Evolutionary conservation across 345 rosid species (phyloP).

Genomic region (Hibiscus tridactylites): DNA sequence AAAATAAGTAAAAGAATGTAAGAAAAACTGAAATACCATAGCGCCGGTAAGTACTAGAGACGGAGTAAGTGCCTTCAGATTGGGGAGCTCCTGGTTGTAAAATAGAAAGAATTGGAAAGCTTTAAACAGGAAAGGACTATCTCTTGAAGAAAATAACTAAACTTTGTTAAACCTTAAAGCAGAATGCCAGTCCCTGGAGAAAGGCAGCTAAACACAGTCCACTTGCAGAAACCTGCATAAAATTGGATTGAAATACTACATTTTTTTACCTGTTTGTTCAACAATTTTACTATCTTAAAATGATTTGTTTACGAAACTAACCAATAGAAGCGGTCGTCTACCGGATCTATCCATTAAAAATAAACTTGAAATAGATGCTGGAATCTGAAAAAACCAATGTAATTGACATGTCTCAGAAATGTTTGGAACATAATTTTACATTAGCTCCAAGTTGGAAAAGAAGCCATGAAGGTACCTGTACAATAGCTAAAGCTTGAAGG

Average conservation of each 20-base stretch:
- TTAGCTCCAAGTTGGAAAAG: neutral
- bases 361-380: conserved; percentile 21
- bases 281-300: neutral
- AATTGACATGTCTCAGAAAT: neutral
- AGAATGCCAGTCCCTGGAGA: conserved; percentile 38
- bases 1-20: neutral
- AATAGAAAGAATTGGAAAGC: neutral
- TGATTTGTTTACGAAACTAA: conserved; percentile 11
- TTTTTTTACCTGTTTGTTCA: neutral
- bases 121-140: neutral
- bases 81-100: conserved; percentile 16
- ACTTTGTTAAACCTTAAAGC: conserved; percentile 31
- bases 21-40: conserved; percentile 4
- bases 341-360: conserved; percentile 43
- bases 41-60: conserved; percentile 13
- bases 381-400: conserved; percentile 19
- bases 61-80: conserved; percentile 22
- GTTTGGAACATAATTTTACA: neutral
- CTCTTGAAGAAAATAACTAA: neutral
- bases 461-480: conserved; percentile 25
- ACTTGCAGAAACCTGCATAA: conserved; percentile 37
- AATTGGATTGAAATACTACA: neutral
- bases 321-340: conserved; percentile 47
- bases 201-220: conserved; percentile 32
- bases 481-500: conserved; percentile 27